Evolutionary conservation across 179 eudicot genomes (phyloP).

Genomic region (Silene vulgaris): DNA sequence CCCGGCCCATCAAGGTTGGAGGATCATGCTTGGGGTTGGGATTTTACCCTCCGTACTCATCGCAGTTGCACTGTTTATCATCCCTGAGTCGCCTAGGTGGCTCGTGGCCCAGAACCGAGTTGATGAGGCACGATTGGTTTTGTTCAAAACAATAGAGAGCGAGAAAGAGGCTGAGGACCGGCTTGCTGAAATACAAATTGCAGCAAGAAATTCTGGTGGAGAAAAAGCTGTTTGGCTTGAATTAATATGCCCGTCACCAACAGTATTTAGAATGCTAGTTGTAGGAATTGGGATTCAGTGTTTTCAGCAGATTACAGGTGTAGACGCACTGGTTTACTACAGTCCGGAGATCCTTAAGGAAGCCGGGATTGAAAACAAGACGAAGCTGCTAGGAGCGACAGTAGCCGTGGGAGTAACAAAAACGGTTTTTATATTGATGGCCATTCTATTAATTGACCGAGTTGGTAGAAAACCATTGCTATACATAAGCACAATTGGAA

Average conservation of each 20-base stretch:
- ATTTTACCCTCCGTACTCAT: constrained; percentile 35
- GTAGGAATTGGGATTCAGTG: constrained; percentile 37
- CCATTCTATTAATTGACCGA: constrained; percentile 31
- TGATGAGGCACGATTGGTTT: constrained; percentile 33
- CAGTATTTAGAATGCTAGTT: constrained; percentile 31
- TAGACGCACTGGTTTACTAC: constrained; percentile 39
- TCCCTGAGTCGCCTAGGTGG: constrained; percentile 51
- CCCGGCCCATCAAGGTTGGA: constrained; percentile 29
- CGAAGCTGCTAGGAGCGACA: constrained; percentile 32
- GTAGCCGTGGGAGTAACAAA: constrained; percentile 41
- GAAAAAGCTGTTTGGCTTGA: constrained; percentile 37
- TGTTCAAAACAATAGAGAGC: constrained; percentile 30
- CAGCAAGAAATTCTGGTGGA: constrained; percentile 24
- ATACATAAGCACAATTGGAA: constrained; percentile 37
- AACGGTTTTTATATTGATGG: constrained; percentile 28
- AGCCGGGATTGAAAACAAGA: constrained; percentile 34
- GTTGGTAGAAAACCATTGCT: constrained; percentile 39
- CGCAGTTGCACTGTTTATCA: constrained; percentile 32
- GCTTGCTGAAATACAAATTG: constrained; percentile 32
- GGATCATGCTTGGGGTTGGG: constrained; percentile 41
- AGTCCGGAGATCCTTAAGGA: constrained; percentile 36
- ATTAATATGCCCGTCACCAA: constrained; percentile 31
- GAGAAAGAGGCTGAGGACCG: constrained; percentile 36
- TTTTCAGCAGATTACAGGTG: constrained; percentile 43
- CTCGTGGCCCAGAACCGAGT: constrained; percentile 31